Evolutionary conservation across 75 land plant species (phyloP).

Genomic region (Larix kaempferi): DNA sequence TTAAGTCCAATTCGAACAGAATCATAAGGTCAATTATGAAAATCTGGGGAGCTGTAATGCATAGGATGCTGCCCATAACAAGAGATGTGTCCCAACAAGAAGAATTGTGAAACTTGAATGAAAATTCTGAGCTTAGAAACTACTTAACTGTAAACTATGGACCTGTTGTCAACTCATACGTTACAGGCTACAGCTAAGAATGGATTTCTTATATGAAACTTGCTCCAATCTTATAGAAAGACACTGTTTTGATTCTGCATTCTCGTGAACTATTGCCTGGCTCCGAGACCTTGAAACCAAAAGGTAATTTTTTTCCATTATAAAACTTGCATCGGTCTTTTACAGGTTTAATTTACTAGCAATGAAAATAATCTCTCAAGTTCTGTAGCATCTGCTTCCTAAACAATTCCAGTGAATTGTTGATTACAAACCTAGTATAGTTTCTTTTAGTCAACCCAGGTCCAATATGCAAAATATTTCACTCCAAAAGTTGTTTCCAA

Average conservation of each 20-base stretch:
- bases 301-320: not conserved
- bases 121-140: not conserved
- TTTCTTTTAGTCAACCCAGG: not conserved
- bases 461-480: not conserved
- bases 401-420: not conserved
- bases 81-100: no score
- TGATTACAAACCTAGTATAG: not conserved
- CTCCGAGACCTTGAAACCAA: not conserved
- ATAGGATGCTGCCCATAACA: no score
- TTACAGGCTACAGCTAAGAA: no score
- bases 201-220: not conserved
- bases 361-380: not conserved
- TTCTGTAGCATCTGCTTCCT: not conserved
- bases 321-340: not conserved
- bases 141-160: not conserved
- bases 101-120: no score
- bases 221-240: not conserved
- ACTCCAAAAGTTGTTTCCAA: not conserved
- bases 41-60: not conserved
- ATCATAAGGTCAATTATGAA: not conserved
- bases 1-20: not conserved
- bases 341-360: not conserved
- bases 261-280: no score
- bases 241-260: no score
- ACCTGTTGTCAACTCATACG: not conserved